Conservation (phyloP, 805 yeast species). For the Naumovozyma castellii region DNA sequence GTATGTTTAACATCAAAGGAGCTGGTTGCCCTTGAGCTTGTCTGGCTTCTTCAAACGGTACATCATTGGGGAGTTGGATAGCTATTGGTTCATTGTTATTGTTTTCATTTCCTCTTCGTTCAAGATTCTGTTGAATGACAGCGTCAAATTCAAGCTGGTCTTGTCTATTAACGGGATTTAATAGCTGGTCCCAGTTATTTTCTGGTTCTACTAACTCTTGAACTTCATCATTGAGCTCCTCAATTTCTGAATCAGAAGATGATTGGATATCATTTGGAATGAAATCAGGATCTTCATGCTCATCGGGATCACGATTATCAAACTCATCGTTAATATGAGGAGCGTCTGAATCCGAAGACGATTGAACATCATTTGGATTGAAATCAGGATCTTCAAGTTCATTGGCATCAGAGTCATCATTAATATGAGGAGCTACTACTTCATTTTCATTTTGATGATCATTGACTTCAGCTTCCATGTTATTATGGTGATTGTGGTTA, state of each 20-base stretch:
- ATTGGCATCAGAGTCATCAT: constrained; percentile 15
- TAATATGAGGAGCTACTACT: no score
- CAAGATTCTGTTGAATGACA: constrained; percentile 8
- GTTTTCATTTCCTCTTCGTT: constrained; percentile 3
- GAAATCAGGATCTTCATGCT: constrained; percentile 14
- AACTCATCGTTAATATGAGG: not conserved
- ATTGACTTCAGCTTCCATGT: no score
- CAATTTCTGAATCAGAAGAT: constrained; percentile 12
- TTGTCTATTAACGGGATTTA: constrained; percentile 13
- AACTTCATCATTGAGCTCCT: constrained; percentile 6
- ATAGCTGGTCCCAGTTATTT: not conserved
- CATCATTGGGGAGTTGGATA: constrained; percentile 3
- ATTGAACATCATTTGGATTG: constrained; percentile 9
- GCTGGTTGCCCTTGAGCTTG: constrained; percentile 15
- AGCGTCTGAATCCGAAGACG: not conserved
- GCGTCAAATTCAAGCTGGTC: constrained; percentile 22
- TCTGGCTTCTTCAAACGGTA: not conserved
- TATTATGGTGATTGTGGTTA: constrained; percentile 1
- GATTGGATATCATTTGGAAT: constrained; percentile 7
- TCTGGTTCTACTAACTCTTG: constrained; percentile 6
- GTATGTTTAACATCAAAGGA: constrained; percentile 22
- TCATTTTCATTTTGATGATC: constrained; percentile 3
- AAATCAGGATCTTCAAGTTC: constrained; percentile 26
- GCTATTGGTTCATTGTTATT: constrained; percentile 10
- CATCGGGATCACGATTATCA: constrained; percentile 5